phyloP scores from a whole-genome alignment of 257 asterid genomes.

The Phtheirospermum japonicum region DNA sequence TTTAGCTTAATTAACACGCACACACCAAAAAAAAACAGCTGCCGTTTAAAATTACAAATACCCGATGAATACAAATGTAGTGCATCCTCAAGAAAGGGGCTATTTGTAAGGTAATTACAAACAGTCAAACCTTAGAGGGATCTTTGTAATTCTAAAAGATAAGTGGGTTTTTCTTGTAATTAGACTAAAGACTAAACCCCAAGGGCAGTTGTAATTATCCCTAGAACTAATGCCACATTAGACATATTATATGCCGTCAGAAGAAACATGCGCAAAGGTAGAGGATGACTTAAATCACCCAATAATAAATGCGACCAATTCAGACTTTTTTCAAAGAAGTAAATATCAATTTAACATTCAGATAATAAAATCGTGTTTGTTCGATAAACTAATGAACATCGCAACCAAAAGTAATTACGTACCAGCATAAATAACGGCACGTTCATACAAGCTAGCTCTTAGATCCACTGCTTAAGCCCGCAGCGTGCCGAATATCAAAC shows the following conservation, averaged over 20 bases:
- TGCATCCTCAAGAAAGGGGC: neutral
- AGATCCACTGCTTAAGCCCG: conserved; percentile 33
- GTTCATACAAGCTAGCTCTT: conserved; percentile 45
- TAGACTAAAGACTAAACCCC: neutral
- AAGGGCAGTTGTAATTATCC: neutral
- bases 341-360: neutral
- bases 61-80: neutral
- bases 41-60: neutral
- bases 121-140: too few species aligned
- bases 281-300: neutral
- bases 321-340: neutral
- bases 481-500: conserved; percentile 74
- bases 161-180: neutral
- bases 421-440: neutral
- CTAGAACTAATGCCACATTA: too few species aligned
- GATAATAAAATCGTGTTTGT: neutral
- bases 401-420: conserved; percentile 3
- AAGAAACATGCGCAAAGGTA: neutral
- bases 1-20: neutral
- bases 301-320: neutral
- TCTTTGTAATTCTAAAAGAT: too few species aligned
- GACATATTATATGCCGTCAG: neutral
- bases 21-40: neutral
- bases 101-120: too few species aligned
- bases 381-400: neutral